Evolutionary conservation across 2,329 filamentous ascomycete species (phyloP).

Genomic region (Pyrenochaeta sp.): DNA sequence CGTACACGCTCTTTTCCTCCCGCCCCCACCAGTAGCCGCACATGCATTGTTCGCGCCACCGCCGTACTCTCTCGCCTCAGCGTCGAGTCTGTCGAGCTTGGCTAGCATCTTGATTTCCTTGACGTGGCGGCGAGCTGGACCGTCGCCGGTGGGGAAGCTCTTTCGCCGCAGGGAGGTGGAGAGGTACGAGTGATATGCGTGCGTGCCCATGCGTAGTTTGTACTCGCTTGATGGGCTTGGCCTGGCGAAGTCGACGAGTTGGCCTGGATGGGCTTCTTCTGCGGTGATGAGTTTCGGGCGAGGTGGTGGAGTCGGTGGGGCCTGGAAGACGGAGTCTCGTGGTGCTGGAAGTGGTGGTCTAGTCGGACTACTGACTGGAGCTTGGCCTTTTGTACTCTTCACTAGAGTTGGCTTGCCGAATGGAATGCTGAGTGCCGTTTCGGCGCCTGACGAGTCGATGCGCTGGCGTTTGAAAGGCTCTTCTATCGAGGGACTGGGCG

Average conservation of each 20-base stretch:
- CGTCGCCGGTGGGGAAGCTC: constrained; percentile 14
- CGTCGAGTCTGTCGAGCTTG: constrained; percentile 6
- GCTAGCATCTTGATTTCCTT: constrained; percentile 10
- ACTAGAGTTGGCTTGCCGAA: not conserved
- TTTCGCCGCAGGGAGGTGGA: constrained; percentile 13
- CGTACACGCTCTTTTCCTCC: constrained; percentile 2
- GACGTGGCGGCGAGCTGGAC: constrained; percentile 1
- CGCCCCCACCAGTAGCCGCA: not conserved
- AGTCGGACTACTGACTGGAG: not conserved
- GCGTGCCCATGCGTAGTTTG: constrained; percentile 7
- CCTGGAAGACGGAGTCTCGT: not conserved
- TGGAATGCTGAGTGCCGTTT: not conserved
- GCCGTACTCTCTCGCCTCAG: not conserved
- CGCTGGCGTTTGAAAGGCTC: constrained; percentile 19
- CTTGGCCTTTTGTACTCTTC: not conserved
- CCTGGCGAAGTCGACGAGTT: constrained; percentile 17
- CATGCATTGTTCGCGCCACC: not conserved
- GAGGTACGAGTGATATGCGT: constrained; percentile 16
- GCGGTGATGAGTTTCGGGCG: not conserved
- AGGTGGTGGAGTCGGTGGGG: not conserved
- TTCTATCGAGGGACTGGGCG: not conserved
- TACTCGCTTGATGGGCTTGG: constrained; percentile 3
- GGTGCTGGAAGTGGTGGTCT: too few relatives aligned
- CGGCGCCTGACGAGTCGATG: constrained; percentile 17
- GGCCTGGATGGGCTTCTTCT: constrained; percentile 18